A percentile compares a stretch with the other conserved stretches of the same genome.
Conservation (phyloP, 2,329 filamentous ascomycete species). For the Monilinia laxa region DNA sequence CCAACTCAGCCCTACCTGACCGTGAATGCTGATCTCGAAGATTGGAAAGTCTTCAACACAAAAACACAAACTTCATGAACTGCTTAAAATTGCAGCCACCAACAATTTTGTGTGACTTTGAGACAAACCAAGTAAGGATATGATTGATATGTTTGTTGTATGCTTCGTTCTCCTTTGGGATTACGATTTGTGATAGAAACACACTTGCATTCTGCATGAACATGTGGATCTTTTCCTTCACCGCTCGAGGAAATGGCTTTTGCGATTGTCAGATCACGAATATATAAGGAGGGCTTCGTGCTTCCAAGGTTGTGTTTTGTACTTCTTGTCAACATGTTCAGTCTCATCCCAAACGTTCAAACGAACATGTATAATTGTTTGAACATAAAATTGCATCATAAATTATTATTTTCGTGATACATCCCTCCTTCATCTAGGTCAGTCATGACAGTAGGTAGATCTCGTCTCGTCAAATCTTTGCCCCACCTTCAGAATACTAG, state of each 20-base stretch:
- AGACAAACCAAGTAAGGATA: background rate
- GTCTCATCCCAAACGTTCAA: background rate
- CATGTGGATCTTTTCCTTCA: constrained; percentile 11
- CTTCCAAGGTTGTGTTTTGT: no score
- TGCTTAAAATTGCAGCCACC: background rate
- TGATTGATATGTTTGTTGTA: background rate
- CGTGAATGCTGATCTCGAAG: background rate
- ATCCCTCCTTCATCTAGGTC: no score
- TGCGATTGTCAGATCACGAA: background rate
- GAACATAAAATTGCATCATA: background rate
- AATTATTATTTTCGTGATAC: background rate
- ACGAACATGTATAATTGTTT: background rate
- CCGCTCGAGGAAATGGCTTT: constrained; percentile 8
- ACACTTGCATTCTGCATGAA: background rate
- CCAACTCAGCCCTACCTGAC: no score
- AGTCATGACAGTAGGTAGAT: background rate
- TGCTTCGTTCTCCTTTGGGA: background rate
- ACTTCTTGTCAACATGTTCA: background rate
- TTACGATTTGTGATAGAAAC: constrained; percentile 4
- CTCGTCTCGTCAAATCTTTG: constrained; percentile 10
- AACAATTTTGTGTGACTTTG: background rate
- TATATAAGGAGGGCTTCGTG: constrained; percentile 6
- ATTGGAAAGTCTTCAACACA: background rate
- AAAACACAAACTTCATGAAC: background rate
- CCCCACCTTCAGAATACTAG: constrained; percentile 4